A percentile compares a stretch with the other conserved stretches of the same genome.
phyloP scores from a whole-genome alignment of 306 rosid genomes.

The cucumber (Cucumis sativus) region Cucumber_9930_V3 NC_026657.2:7939001-7939500 shows the following conservation, averaged over 20 bases:
- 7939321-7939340: background rate
- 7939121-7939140: background rate
- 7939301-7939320: background rate
- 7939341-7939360: background rate
- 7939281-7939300: background rate
- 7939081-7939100: constrained; percentile 42
- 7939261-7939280: background rate
- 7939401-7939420: background rate
- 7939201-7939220: background rate
- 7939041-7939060: constrained; percentile 55
- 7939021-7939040: constrained; percentile 85
- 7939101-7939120: constrained; percentile 15
- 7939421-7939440: background rate
- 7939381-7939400: background rate
- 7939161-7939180: background rate
- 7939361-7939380: background rate
- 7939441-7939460: background rate
- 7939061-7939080: constrained; percentile 75
- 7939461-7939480: background rate
- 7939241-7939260: background rate
- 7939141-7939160: background rate
- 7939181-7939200: background rate
- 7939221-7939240: background rate
- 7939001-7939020: constrained; percentile 85
- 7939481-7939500: background rate